Conservation (phyloP, 2,329 filamentous ascomycete genomes). For the Podosphaera xanthii region DNA sequence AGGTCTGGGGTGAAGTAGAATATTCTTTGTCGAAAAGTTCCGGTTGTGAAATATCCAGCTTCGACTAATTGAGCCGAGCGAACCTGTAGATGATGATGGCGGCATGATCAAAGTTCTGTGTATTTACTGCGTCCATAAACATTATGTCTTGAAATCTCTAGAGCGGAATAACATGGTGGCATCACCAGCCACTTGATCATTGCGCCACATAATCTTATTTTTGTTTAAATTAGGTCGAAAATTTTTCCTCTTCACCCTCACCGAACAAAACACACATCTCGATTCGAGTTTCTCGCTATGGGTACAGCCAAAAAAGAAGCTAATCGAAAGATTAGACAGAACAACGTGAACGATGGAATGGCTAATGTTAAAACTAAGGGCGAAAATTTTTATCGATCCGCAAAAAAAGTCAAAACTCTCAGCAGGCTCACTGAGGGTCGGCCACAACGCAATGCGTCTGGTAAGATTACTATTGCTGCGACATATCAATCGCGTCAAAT, state of each 20-base stretch:
- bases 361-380: slow-evolving; percentile 82
- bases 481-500: slow-evolving; percentile 63
- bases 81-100: neutral
- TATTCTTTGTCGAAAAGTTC: neutral
- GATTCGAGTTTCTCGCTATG: slow-evolving; percentile 26
- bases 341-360: slow-evolving; percentile 69
- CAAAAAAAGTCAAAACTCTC: slow-evolving; percentile 71
- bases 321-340: slow-evolving; percentile 60
- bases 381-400: slow-evolving; percentile 90
- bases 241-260: neutral
- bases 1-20: neutral
- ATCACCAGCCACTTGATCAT: too few relatives aligned
- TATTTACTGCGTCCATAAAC: too few relatives aligned
- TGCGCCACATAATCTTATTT: neutral
- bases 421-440: slow-evolving; percentile 83
- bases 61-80: neutral
- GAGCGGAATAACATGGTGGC: too few relatives aligned
- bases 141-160: too few relatives aligned
- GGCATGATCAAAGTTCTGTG: neutral
- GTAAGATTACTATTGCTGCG: slow-evolving; percentile 67
- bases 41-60: neutral
- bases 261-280: too few relatives aligned
- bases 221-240: neutral
- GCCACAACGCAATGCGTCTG: slow-evolving; percentile 56
- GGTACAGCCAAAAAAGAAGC: slow-evolving; percentile 84